Evolutionary conservation across 352 stramenopile species (phyloP).

Genomic region (Elongisporangium undulatum): DNA sequence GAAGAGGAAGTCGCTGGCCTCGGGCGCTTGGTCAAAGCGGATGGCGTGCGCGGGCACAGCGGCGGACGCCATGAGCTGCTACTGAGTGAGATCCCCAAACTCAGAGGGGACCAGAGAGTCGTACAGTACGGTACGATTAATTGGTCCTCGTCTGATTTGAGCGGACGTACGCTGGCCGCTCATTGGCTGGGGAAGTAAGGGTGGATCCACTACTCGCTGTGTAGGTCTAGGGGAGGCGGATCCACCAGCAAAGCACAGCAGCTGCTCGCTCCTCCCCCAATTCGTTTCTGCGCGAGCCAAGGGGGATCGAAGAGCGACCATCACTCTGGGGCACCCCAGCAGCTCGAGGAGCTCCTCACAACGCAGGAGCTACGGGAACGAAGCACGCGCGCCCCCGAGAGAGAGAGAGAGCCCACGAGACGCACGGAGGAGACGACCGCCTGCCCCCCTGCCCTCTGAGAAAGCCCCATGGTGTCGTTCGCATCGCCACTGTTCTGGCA

Average conservation of each 20-base stretch:
- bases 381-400: neutral
- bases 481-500: slow-evolving; percentile 92
- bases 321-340: slow-evolving; percentile 14
- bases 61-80: slow-evolving; percentile 37
- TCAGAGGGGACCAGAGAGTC: slow-evolving; percentile 1
- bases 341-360: neutral
- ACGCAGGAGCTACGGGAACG: neutral
- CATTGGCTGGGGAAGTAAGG: slow-evolving; percentile 12
- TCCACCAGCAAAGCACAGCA: neutral
- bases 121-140: neutral
- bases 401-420: neutral
- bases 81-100: slow-evolving; percentile 12
- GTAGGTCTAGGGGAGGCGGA: neutral
- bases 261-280: neutral
- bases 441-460: slow-evolving; percentile 4
- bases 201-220: slow-evolving; percentile 1
- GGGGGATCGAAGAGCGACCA: slow-evolving; percentile 10
- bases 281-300: slow-evolving; percentile 2
- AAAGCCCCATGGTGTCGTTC: slow-evolving; percentile 80
- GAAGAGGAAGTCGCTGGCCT: slow-evolving; percentile 84
- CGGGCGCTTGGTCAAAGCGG: slow-evolving; percentile 57
- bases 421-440: slow-evolving; percentile 3
- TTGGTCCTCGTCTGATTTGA: slow-evolving; percentile 1
- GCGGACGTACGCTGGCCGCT: slow-evolving; percentile 10
- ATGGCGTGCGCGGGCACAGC: slow-evolving; percentile 31